A percentile compares a stretch with the other conserved stretches of the same genome.
phyloP scores from a whole-genome alignment of 768 basidiomycete species.

The Calocera cornea region DNA sequence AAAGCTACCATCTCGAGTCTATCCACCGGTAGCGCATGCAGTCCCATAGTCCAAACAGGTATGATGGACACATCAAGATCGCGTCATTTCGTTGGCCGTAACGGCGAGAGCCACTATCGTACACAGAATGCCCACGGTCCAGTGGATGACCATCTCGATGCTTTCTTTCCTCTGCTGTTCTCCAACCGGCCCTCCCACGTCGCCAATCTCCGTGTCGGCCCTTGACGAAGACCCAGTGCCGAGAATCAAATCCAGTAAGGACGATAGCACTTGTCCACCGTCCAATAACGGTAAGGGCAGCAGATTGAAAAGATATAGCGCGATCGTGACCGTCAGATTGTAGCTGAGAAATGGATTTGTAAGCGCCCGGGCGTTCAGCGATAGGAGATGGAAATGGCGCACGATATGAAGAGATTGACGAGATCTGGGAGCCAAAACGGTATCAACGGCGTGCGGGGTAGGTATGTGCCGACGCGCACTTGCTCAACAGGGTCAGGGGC shows the following conservation, averaged over 20 bases:
- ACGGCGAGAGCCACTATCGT: neutral
- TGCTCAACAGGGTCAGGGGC: neutral
- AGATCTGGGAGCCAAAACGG: neutral
- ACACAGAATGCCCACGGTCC: neutral
- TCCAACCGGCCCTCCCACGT: neutral
- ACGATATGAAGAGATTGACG: neutral
- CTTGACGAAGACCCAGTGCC: neutral
- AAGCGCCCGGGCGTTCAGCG: neutral
- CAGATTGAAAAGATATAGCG: neutral
- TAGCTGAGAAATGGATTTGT: neutral
- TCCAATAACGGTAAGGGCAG: neutral
- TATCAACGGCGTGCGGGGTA: neutral
- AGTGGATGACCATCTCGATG: neutral
- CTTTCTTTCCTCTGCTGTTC: neutral
- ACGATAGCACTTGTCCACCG: neutral
- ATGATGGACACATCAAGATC: neutral
- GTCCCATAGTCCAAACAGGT: too few species aligned
- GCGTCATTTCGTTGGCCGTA: neutral
- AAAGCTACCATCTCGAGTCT: too few species aligned
- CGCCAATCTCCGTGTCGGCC: neutral
- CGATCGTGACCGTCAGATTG: constrained; percentile 1
- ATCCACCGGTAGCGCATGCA: too few species aligned
- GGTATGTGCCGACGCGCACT: constrained; percentile 3
- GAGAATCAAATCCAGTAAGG: neutral
- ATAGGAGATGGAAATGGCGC: neutral